Conservation (phyloP, 169 alveolate genomes). For the Plasmodium adleri region DNA sequence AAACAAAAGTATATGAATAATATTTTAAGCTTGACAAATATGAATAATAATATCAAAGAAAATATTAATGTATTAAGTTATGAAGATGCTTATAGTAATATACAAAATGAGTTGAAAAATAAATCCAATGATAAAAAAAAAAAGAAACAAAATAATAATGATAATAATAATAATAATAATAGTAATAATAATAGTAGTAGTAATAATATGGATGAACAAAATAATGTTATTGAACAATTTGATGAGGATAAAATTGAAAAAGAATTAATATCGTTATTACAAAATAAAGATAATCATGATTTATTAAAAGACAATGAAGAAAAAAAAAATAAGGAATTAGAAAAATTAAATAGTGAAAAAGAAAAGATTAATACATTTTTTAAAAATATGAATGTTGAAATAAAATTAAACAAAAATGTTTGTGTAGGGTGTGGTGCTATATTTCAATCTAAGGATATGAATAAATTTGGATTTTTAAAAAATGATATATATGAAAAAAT, state of each 20-base stretch:
- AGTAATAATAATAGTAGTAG: background rate
- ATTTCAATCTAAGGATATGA: constrained; percentile 72
- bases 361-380: constrained; percentile 39
- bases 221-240: background rate
- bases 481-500: constrained; percentile 44
- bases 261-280: constrained; percentile 7
- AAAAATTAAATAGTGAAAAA: constrained; percentile 24
- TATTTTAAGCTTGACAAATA: constrained; percentile 32
- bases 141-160: constrained; percentile 14
- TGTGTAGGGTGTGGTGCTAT: constrained; percentile 85
- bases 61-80: constrained; percentile 25
- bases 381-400: constrained; percentile 38
- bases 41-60: constrained; percentile 42
- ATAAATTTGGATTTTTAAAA: constrained; percentile 54
- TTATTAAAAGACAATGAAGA: background rate
- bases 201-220: background rate
- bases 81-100: constrained; percentile 29
- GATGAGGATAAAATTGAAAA: constrained; percentile 47
- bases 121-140: background rate
- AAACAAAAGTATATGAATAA: constrained; percentile 18
- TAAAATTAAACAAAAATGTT: constrained; percentile 25
- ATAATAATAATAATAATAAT: background rate
- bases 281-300: constrained; percentile 11
- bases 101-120: background rate
- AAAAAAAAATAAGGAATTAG: constrained; percentile 10